Evolutionary conservation across 345 rosid species (phyloP).

Genomic region (Microcos paniculata): DNA sequence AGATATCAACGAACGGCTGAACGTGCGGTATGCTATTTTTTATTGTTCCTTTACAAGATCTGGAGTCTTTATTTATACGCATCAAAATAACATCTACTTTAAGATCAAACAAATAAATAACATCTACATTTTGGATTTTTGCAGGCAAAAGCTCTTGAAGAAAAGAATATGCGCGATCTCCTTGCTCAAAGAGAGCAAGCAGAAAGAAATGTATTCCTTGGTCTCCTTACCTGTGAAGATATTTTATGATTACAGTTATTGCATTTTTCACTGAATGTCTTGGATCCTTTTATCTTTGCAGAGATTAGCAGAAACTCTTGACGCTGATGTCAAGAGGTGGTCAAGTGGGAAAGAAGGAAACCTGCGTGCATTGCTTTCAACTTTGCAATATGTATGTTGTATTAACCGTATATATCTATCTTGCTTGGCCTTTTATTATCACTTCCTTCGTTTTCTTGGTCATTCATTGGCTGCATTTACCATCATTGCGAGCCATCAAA

Average conservation of each 20-base stretch:
- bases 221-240: conserved; percentile 2
- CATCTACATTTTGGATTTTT: conserved; percentile 17
- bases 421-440: not conserved
- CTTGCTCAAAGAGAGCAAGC: conserved; percentile 86
- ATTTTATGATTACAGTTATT: conserved; percentile 9
- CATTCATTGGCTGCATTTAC: not conserved
- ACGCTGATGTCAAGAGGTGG: conserved; percentile 96
- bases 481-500: not conserved
- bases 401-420: not conserved
- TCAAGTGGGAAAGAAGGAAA: conserved; percentile 93
- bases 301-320: conserved; percentile 87
- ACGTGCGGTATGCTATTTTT: conserved; percentile 59
- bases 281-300: conserved; percentile 35
- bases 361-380: conserved; percentile 90
- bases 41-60: not conserved
- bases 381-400: conserved; percentile 86
- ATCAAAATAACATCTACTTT: conserved; percentile 4
- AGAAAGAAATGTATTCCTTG: conserved; percentile 69
- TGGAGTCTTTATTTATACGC: not conserved
- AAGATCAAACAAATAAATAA: no score
- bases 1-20: conserved; percentile 92
- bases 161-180: conserved; percentile 93
- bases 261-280: conserved; percentile 12
- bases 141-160: conserved; percentile 96
- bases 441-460: not conserved